Evolutionary conservation across 1,284 basidiomycete species (phyloP), one percentile per base, ranked within the genome.

Genomic region (Trametes hirsuta): DNA sequence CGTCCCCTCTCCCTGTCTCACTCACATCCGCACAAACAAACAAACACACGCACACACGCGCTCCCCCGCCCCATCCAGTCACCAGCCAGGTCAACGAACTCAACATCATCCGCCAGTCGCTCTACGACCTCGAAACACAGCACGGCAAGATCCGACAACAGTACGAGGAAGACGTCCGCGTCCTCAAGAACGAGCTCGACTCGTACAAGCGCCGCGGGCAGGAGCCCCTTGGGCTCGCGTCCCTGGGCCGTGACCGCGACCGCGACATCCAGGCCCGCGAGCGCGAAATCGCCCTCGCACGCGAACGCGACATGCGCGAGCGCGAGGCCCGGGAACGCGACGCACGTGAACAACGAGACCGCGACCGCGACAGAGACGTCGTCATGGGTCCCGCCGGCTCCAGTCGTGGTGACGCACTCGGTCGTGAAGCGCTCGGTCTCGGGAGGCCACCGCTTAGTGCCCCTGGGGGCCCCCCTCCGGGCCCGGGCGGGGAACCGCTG

Each of bases 71-170:
- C 36, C 39, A 37, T 36, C 12, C 66, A 92, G 91, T 91, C 61
- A 79, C 81, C 18, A 79, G 79, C 56, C 91, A 93, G 72, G 83
- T 91, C 67, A 85, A 84, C 68, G 91, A 92, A 72, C 76, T 91
- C 58, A 87, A 85, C 62, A 80, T 87, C 72, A 89, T 93, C 68
- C 81, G 89, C 61, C 85, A 90, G 69, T 84, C 86, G 47, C 80
- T 93, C 37, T 91, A 90, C 71, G 91, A 93, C 58, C 85, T 94
- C 55, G 91, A 94, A 69, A 79, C 83, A 15, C 83, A 86, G 61
- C 90, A 94, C 66, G 80, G 80, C 59, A 87, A 88, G 72, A 83
- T 91, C 63, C 83, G 90, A 45, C 81, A 84, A 67, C 83, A 87
- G 75, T 93, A 91, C 69, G 90, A 93, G 68, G 84, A 87, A 11